These are phyloP conservation scores for Hypoxylon subgilvum DNA, from an alignment of 495 filamentous ascomycete species.

Conservation along the genomic window DNA sequence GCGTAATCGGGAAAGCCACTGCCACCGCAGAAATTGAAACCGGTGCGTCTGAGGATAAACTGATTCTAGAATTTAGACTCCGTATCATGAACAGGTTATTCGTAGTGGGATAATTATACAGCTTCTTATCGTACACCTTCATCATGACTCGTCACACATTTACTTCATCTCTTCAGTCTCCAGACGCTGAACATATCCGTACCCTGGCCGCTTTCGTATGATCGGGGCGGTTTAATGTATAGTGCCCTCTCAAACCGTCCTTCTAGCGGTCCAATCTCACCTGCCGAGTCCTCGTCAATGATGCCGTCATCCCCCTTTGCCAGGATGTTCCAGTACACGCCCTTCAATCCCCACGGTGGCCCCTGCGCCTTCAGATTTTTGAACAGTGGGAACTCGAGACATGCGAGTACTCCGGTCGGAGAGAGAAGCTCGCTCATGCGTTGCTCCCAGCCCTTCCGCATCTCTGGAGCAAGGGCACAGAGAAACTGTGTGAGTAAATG, in stretches of 20 bases:
- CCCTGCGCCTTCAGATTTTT: constrained; percentile 67
- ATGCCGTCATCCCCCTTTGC: constrained; percentile 67
- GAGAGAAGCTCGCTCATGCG: constrained; percentile 69
- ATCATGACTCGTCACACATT: neutral
- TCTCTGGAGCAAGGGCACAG: constrained; percentile 68
- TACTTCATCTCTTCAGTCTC: constrained; percentile 13
- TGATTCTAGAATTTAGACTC: too few species aligned
- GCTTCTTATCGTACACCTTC: too few species aligned
- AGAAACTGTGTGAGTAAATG: constrained; percentile 62
- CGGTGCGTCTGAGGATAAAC: too few species aligned
- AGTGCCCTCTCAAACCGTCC: constrained; percentile 60
- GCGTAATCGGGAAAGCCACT: too few species aligned
- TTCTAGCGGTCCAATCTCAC: constrained; percentile 8
- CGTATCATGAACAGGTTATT: neutral
- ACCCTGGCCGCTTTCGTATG: constrained; percentile 59
- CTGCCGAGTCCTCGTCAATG: constrained; percentile 56
- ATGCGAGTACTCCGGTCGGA: constrained; percentile 66
- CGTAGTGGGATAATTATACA: too few species aligned
- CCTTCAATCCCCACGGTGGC: constrained; percentile 69
- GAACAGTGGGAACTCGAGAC: constrained; percentile 76
- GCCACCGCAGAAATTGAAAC: too few species aligned
- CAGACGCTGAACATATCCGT: constrained; percentile 37
- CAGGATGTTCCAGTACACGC: constrained; percentile 69
- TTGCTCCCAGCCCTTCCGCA: constrained; percentile 70
- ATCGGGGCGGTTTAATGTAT: constrained; percentile 68